phyloP scores from a whole-genome alignment of 2,329 filamentous ascomycete species.

The Coniochaeta pulveracea region DNA sequence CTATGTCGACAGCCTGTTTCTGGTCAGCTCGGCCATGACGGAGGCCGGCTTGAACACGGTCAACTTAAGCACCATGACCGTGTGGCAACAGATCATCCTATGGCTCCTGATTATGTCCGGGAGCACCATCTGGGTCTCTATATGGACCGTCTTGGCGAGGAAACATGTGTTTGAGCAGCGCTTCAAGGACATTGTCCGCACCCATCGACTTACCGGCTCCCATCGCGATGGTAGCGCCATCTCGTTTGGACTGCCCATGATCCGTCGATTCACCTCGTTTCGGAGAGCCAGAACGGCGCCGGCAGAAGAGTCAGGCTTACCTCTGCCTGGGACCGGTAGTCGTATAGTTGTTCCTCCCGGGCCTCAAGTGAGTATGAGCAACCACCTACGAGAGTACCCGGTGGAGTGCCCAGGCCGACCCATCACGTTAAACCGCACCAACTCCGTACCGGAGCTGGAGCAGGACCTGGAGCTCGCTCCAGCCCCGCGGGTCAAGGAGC shows the following conservation, averaged over 20 bases:
- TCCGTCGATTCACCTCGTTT: slow-evolving; percentile 9
- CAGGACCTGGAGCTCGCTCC: not conserved
- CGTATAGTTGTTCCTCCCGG: not conserved
- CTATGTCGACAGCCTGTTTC: slow-evolving; percentile 53
- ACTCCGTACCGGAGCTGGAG: not conserved
- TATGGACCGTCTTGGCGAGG: slow-evolving; percentile 49
- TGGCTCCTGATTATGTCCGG: slow-evolving; percentile 54
- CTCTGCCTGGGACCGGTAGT: slow-evolving; percentile 1
- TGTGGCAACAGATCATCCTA: slow-evolving; percentile 54
- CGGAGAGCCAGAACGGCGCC: slow-evolving; percentile 5
- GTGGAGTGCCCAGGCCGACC: no score
- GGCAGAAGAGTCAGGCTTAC: not conserved
- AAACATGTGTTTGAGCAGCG: slow-evolving; percentile 50
- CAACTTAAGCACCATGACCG: slow-evolving; percentile 50
- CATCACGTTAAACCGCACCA: no score
- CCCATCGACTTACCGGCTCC: slow-evolving; percentile 22
- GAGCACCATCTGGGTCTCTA: slow-evolving; percentile 52
- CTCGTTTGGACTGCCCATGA: slow-evolving; percentile 12
- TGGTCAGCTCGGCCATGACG: slow-evolving; percentile 56
- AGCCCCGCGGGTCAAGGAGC: not conserved
- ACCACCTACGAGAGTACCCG: no score
- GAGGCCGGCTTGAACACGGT: slow-evolving; percentile 53
- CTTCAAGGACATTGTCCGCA: slow-evolving; percentile 40
- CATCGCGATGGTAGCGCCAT: slow-evolving; percentile 14
- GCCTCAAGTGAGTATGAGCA: no score